These are phyloP conservation scores for Fusarium bactridioides DNA, from an alignment of 2,329 filamentous ascomycete genomes.

Conservation along the genomic window DNA sequence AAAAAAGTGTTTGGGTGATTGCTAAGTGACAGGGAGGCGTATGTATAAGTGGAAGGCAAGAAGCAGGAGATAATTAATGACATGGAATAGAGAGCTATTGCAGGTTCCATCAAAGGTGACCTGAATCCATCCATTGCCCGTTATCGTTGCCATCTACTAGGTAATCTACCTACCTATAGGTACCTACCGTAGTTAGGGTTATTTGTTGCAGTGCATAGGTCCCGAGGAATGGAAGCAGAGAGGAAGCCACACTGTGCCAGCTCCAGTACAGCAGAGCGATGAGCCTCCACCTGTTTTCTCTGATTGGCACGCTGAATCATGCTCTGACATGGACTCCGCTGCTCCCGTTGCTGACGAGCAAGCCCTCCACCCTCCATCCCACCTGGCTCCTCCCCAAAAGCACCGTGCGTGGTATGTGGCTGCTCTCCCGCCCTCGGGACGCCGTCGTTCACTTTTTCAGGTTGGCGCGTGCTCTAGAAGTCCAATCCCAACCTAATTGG, in stretches of 20 bases:
- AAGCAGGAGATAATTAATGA: constrained; percentile 21
- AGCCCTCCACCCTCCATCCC: constrained; percentile 34
- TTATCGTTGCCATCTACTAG: constrained; percentile 6
- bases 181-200: neutral
- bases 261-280: constrained; percentile 1
- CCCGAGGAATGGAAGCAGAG: neutral
- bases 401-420: constrained; percentile 44
- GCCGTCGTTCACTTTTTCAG: constrained; percentile 32
- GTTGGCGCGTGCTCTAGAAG: constrained; percentile 32
- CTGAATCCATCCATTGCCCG: constrained; percentile 13
- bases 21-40: constrained; percentile 7
- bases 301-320: constrained; percentile 23
- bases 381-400: constrained; percentile 32
- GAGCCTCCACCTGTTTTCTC: neutral
- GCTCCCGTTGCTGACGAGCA: constrained; percentile 29
- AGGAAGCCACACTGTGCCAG: constrained; percentile 26
- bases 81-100: constrained; percentile 28
- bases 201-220: neutral
- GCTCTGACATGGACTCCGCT: constrained; percentile 19
- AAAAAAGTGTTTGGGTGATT: constrained; percentile 2
- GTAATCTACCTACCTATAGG: no score
- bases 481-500: constrained; percentile 35
- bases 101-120: constrained; percentile 8
- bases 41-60: constrained; percentile 3
- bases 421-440: constrained; percentile 35